Conservation (phyloP, 2,329 filamentous ascomycete species). For the Metarhizium anisopliae region DNA sequence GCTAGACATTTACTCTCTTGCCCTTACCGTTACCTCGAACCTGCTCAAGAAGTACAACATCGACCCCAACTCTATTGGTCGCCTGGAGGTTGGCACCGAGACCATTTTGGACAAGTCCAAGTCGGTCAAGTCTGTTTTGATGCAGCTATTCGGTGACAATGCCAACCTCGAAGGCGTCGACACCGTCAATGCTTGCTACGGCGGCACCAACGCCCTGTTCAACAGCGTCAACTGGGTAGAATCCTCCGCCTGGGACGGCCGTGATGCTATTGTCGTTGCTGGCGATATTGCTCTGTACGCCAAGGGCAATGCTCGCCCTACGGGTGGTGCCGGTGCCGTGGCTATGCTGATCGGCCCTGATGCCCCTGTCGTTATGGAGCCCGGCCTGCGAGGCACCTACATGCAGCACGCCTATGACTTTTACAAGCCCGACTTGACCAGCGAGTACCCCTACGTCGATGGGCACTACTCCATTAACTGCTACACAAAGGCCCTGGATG, state of each 20-base stretch:
- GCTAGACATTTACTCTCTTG: slow-evolving; percentile 78
- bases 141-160: slow-evolving; percentile 80
- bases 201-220: slow-evolving; percentile 76
- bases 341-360: slow-evolving; percentile 72
- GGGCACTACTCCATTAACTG: slow-evolving; percentile 76
- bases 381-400: slow-evolving; percentile 70
- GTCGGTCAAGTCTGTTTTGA: slow-evolving; percentile 80
- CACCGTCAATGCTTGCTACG: slow-evolving; percentile 79
- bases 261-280: slow-evolving; percentile 69
- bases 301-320: slow-evolving; percentile 73
- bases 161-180: slow-evolving; percentile 78
- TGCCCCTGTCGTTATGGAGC: slow-evolving; percentile 67
- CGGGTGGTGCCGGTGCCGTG: slow-evolving; percentile 70
- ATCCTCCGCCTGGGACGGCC: slow-evolving; percentile 78
- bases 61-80: slow-evolving; percentile 68
- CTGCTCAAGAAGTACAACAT: slow-evolving; percentile 78
- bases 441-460: slow-evolving; percentile 80
- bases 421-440: slow-evolving; percentile 82
- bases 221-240: slow-evolving; percentile 81
- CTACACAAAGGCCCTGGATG: slow-evolving; percentile 73
- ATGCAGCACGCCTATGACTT: slow-evolving; percentile 83
- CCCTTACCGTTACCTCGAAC: slow-evolving; percentile 68
- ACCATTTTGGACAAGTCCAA: slow-evolving; percentile 84
- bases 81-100: slow-evolving; percentile 79
- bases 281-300: slow-evolving; percentile 81